These are phyloP conservation scores for Phylloporus rhodoxanthus DNA, from an alignment of 768 basidiomycete genomes.

Conservation along the genomic window DNA sequence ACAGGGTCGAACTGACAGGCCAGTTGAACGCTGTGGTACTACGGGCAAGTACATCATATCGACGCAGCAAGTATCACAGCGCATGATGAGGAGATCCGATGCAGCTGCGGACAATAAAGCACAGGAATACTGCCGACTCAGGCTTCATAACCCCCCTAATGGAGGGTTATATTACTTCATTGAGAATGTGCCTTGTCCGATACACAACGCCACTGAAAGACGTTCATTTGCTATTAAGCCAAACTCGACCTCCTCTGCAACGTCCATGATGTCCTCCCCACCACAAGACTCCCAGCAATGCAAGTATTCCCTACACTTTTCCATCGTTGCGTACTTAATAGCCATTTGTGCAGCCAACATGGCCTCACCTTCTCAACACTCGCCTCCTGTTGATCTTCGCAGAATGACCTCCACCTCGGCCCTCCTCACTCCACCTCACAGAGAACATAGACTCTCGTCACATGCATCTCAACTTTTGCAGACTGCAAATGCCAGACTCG, in stretches of 20 bases:
- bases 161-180: constrained; percentile 4
- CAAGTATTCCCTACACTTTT: not conserved
- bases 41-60: not conserved
- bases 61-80: not conserved
- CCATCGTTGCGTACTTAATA: not conserved
- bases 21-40: not conserved
- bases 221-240: constrained; percentile 19
- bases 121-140: not conserved
- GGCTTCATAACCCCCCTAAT: not conserved
- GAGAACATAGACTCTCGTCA: constrained; percentile 36
- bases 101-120: not conserved
- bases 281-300: constrained; percentile 19
- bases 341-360: constrained; percentile 12
- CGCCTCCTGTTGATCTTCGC: constrained; percentile 44
- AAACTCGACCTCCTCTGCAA: constrained; percentile 9
- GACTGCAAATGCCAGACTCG: constrained; percentile 39
- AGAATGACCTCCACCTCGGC: constrained; percentile 49
- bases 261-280: constrained; percentile 14
- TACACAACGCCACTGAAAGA: constrained; percentile 11
- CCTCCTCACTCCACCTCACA: constrained; percentile 37
- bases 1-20: not conserved
- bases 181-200: not conserved
- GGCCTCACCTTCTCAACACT: constrained; percentile 16
- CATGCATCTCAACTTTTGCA: constrained; percentile 47
- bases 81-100: not conserved